Evolutionary conservation across 2,329 filamentous ascomycete species (phyloP).

Genomic region (Nigrospora sphaerica): DNA sequence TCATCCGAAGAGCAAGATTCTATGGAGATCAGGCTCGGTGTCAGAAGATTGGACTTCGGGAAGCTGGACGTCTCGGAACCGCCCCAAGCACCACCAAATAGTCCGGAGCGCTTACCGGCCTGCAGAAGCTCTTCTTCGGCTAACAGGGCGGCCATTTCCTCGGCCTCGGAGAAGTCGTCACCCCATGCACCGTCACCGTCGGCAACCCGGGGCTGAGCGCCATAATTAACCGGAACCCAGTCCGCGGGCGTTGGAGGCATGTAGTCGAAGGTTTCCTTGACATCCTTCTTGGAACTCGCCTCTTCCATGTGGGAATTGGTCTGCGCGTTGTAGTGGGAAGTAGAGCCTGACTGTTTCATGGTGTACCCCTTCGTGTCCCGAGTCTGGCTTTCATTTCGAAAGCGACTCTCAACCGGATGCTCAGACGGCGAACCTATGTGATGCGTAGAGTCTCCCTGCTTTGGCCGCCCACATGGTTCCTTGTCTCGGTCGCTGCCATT

Average conservation of each 20-base stretch:
- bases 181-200: slow-evolving; percentile 10
- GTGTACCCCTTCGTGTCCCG: not conserved
- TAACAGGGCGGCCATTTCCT: slow-evolving; percentile 12
- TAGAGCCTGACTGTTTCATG: not conserved
- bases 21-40: slow-evolving; percentile 19
- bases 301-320: too few relatives aligned
- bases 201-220: slow-evolving; percentile 1
- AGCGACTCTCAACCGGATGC: too few relatives aligned
- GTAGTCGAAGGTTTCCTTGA: not conserved
- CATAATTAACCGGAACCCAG: not conserved
- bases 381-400: not conserved
- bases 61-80: slow-evolving; percentile 12
- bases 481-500: too few relatives aligned
- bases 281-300: too few relatives aligned
- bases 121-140: slow-evolving; percentile 16
- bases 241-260: slow-evolving; percentile 1
- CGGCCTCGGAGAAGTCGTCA: slow-evolving; percentile 2
- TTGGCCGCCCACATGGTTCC: too few relatives aligned
- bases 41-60: slow-evolving; percentile 9
- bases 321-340: too few relatives aligned
- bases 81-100: slow-evolving; percentile 8
- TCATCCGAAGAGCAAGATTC: slow-evolving; percentile 16
- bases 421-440: too few relatives aligned
- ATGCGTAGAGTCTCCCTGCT: too few relatives aligned
- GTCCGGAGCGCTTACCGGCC: slow-evolving; percentile 18